phyloP scores from a whole-genome alignment of 2,329 filamentous ascomycete genomes.

The Biscogniauxia sp. region DNA sequence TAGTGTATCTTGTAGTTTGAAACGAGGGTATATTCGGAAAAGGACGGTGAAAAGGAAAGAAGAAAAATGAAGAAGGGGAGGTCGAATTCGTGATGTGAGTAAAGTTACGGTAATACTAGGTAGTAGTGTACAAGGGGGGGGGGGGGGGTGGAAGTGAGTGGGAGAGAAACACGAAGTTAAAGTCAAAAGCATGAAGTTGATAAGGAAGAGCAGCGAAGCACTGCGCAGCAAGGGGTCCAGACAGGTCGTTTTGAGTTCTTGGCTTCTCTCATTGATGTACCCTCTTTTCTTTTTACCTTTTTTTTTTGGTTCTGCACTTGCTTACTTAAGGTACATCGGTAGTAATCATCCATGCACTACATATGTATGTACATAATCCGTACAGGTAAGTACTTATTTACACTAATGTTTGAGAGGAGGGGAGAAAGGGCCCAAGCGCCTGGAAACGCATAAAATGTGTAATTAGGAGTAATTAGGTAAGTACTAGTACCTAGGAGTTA shows the following conservation, averaged over 20 bases:
- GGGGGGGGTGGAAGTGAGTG: too few relatives aligned
- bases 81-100: not conserved
- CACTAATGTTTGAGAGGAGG: too few relatives aligned
- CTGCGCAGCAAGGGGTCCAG: not conserved
- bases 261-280: not conserved
- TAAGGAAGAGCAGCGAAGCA: not conserved
- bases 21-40: not conserved
- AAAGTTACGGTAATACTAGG: too few relatives aligned
- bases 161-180: not conserved
- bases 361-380: too few relatives aligned
- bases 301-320: too few relatives aligned
- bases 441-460: too few relatives aligned
- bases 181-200: not conserved
- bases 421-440: too few relatives aligned
- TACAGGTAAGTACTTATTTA: too few relatives aligned
- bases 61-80: not conserved
- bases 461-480: too few relatives aligned
- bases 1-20: not conserved
- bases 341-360: too few relatives aligned
- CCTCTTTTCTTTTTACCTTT: not conserved
- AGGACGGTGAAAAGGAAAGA: not conserved
- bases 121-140: not conserved
- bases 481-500: too few relatives aligned
- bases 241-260: not conserved
- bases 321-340: too few relatives aligned